Evolutionary conservation across 73 alveolate species (phyloP).

Genomic region (Symbiodinium pilosum): DNA sequence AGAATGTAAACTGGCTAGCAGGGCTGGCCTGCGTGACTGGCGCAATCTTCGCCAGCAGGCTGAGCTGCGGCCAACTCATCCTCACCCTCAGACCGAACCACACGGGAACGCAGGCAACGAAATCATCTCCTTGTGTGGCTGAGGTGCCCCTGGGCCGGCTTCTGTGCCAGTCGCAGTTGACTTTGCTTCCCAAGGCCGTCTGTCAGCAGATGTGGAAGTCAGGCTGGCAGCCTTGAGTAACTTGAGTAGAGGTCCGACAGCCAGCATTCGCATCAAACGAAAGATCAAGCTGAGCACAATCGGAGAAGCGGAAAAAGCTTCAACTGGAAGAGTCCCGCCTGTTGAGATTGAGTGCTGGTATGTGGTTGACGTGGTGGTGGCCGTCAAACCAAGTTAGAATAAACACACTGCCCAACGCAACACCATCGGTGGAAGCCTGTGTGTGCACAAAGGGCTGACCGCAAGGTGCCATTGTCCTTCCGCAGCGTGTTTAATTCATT

Average conservation of each 20-base stretch:
- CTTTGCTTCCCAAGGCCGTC: background rate
- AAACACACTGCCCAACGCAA: no score
- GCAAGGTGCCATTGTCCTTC: conserved; percentile 40
- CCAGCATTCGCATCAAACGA: no score
- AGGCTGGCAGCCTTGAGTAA: background rate
- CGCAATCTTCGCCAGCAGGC: background rate
- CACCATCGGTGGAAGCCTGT: background rate
- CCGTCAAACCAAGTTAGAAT: background rate
- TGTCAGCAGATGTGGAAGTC: background rate
- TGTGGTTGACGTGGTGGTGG: background rate
- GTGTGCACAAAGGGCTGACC: conserved; percentile 40
- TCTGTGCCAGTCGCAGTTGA: background rate
- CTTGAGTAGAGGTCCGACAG: background rate
- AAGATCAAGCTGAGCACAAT: background rate
- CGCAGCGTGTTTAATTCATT: conserved; percentile 28
- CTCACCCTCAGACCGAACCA: background rate
- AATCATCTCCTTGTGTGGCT: no score
- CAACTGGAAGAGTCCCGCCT: conserved; percentile 71
- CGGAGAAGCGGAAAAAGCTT: background rate
- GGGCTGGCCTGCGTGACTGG: background rate
- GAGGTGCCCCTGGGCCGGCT: no score
- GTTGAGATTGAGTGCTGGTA: no score
- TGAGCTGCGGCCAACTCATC: background rate
- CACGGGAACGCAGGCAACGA: no score
- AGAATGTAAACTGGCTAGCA: background rate